Conservation (phyloP, 2,329 filamentous ascomycete genomes). For the Fonsecaea pugnacius region DNA sequence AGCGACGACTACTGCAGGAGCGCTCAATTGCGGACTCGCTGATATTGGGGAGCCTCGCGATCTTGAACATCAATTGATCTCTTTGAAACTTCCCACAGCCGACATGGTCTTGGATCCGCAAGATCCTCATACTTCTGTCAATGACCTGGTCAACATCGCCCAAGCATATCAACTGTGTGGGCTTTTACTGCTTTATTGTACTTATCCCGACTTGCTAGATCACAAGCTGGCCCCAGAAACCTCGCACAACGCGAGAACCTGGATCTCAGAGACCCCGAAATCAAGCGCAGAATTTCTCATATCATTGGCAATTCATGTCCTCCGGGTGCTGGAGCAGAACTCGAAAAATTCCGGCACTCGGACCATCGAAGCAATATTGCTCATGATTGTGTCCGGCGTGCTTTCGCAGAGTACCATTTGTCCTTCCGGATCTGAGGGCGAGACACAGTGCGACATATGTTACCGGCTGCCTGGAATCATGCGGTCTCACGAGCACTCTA, state of each 20-base stretch:
- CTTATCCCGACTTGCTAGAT: constrained; percentile 13
- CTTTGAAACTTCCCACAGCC: constrained; percentile 14
- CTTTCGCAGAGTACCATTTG: background rate
- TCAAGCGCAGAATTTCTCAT: background rate
- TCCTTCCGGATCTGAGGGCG: background rate
- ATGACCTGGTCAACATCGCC: constrained; percentile 17
- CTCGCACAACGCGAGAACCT: background rate
- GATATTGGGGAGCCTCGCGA: background rate
- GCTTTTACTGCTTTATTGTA: constrained; percentile 16
- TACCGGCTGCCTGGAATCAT: background rate
- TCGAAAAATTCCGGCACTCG: constrained; percentile 16
- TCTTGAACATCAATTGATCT: constrained; percentile 7
- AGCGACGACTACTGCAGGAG: background rate
- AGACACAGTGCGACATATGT: too few species aligned
- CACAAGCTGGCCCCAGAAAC: background rate
- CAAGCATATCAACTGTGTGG: constrained; percentile 12
- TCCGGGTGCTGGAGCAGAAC: constrained; percentile 11
- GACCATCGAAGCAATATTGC: constrained; percentile 19
- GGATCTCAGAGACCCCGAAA: too few species aligned
- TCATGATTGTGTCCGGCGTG: constrained; percentile 17
- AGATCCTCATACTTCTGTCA: constrained; percentile 15
- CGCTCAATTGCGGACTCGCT: background rate
- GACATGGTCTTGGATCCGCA: constrained; percentile 5
- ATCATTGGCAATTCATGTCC: constrained; percentile 3
- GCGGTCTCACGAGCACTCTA: background rate